Evolutionary conservation across 805 yeast species (phyloP), one percentile per base, ranked within the genome.

Genomic region (Ogataea minuta): DNA sequence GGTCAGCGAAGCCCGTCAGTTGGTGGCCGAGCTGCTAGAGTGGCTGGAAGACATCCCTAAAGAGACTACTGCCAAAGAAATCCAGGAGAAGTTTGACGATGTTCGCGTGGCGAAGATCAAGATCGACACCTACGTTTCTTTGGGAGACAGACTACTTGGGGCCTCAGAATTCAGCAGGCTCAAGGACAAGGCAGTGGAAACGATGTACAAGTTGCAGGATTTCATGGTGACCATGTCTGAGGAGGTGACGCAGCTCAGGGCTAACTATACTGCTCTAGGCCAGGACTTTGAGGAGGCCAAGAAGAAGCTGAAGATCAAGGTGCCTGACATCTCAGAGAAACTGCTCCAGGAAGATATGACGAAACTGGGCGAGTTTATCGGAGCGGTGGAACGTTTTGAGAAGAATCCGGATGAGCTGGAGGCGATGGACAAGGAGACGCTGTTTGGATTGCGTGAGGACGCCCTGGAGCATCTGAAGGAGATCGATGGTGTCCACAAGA

Each of bases 1-100:
- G 26, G 44, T 76, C 5, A 70, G 65, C 4, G 49, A 58, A 21
- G 60, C 72, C 8, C 47, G 64, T 1, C 41, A 50, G 0, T 45
- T 65, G 5, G 74, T 82, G 4, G 41, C 66, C 11, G 79, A 76
- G 9, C 62, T 68, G 17, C 63, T 84, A 31, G 91, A 83, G 43
- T 87, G 95, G 95, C 64, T 88, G 26, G 95, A 87, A 34, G 77
- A 75, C 51, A 88, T 79, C 12, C 71, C 86, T 25, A 84, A 75
- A 38, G 67, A 64, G 15, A 74, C 84, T 1, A 46, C 59, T 0
- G 32, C 62, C 9, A 56, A 64, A 15, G 73, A 65, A 2, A 57
- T 78, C 17, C 57, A 60, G 14, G 53, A 56, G 3, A 72, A 59
- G 49, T 43, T 60, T 41, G 54, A 66, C 43, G 54, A 60, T 31